Evolutionary conservation across 768 basidiomycete species (phyloP).

Genomic region (Auriculariales sp.): DNA sequence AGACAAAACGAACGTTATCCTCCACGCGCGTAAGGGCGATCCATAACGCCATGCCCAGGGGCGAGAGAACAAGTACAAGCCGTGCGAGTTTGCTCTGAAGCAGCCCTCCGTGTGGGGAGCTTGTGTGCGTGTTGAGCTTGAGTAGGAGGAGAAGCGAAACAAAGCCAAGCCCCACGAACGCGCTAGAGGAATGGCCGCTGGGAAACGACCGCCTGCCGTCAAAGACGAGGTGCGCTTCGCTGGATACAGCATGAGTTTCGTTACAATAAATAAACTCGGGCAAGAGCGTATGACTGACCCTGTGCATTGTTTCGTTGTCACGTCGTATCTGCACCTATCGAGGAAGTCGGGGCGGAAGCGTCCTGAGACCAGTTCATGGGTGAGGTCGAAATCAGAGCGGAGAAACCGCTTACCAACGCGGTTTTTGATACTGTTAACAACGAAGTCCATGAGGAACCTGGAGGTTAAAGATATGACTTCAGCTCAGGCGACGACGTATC

Average conservation of each 20-base stretch:
- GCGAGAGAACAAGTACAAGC: conserved; percentile 33
- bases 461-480: conserved; percentile 13
- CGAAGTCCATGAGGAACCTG: conserved; percentile 28
- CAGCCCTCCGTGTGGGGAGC: conserved; percentile 29
- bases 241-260: conserved; percentile 6
- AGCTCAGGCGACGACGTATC: conserved; percentile 7
- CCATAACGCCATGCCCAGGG: conserved; percentile 41
- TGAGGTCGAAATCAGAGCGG: background rate
- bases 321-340: conserved; percentile 47
- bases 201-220: conserved; percentile 52
- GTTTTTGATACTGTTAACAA: conserved; percentile 41
- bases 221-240: conserved; percentile 21
- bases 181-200: conserved; percentile 55
- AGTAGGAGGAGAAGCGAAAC: conserved; percentile 46
- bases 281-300: conserved; percentile 24
- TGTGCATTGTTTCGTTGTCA: conserved; percentile 29
- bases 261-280: conserved; percentile 1
- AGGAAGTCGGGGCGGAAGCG: conserved; percentile 55
- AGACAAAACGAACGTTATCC: conserved; percentile 39
- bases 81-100: conserved; percentile 32
- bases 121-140: too few species aligned
- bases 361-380: conserved; percentile 12
- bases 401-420: conserved; percentile 30
- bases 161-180: conserved; percentile 51
- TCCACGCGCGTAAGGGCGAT: conserved; percentile 49